Conservation (phyloP, 108 stramenopile species). For the Pseudonitzschia delicatissima region DNA sequence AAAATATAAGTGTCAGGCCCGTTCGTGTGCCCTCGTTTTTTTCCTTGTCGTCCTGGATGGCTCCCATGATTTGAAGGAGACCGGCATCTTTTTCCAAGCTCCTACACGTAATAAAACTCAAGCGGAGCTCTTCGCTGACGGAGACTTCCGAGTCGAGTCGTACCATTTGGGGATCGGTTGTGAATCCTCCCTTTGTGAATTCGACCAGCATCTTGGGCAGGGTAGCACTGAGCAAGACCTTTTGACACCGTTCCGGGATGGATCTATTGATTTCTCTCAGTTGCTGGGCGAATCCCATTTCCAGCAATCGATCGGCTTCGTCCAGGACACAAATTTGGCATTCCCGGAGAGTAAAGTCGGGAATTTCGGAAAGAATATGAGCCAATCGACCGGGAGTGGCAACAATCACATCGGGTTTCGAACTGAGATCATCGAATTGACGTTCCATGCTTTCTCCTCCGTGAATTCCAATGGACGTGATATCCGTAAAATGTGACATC, state of each 20-base stretch:
- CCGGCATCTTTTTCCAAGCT: slow-evolving; percentile 94
- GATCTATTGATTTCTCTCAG: slow-evolving; percentile 69
- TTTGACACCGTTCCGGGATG: slow-evolving; percentile 85
- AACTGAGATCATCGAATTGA: slow-evolving; percentile 88
- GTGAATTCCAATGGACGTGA: slow-evolving; percentile 78
- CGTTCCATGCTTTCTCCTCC: slow-evolving; percentile 97
- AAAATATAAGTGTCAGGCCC: slow-evolving; percentile 89
- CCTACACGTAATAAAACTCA: slow-evolving; percentile 89
- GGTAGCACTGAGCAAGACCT: slow-evolving; percentile 94
- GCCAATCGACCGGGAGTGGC: slow-evolving; percentile 98
- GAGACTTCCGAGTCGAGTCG: slow-evolving; percentile 94
- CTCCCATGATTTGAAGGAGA: slow-evolving; percentile 85
- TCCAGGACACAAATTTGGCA: slow-evolving; percentile 93
- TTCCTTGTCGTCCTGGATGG: slow-evolving; percentile 63
- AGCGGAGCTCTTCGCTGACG: slow-evolving; percentile 89
- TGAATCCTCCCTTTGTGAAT: slow-evolving; percentile 95
- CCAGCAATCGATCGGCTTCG: slow-evolving; percentile 98
- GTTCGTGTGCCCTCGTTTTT: slow-evolving; percentile 37
- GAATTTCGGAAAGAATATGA: slow-evolving; percentile 95
- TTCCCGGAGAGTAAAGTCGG: slow-evolving; percentile 77
- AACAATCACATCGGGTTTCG: slow-evolving; percentile 94
- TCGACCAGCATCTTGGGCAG: slow-evolving; percentile 94
- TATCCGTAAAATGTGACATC: slow-evolving; percentile 73
- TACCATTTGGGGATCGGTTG: slow-evolving; percentile 89
- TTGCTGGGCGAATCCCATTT: slow-evolving; percentile 98